Conservation (phyloP, 208 protist species). For the Crithidia expoeki region DNA sequence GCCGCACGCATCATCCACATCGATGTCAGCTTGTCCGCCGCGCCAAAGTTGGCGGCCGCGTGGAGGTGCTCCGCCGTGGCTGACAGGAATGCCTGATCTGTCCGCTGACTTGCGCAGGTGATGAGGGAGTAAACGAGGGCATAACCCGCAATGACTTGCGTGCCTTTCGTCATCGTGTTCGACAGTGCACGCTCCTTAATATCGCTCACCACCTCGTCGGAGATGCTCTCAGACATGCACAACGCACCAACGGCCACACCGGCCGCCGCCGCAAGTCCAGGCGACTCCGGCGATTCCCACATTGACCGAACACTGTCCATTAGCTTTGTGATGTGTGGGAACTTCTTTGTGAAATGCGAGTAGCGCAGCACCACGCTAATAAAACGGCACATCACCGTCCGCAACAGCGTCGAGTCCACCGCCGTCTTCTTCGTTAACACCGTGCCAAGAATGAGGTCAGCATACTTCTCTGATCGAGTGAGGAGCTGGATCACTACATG, state of each 20-base stretch:
- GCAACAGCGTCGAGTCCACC: conserved; percentile 77
- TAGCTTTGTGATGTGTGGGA: conserved; percentile 80
- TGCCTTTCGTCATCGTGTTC: conserved; percentile 62
- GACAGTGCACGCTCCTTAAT: conserved; percentile 79
- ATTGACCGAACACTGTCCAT: conserved; percentile 70
- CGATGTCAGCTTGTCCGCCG: conserved; percentile 73
- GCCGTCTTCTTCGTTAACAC: conserved; percentile 84
- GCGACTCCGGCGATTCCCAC: conserved; percentile 76
- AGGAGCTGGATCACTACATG: conserved; percentile 83
- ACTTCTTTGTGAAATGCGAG: conserved; percentile 69
- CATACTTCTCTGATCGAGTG: conserved; percentile 78
- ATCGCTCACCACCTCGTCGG: conserved; percentile 61
- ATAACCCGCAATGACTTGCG: conserved; percentile 71
- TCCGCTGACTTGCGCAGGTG: conserved; percentile 55
- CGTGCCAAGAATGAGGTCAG: conserved; percentile 87
- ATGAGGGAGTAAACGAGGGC: conserved; percentile 78
- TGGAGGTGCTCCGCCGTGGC: conserved; percentile 63
- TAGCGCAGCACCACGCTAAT: conserved; percentile 89
- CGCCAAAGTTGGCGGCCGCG: conserved; percentile 58
- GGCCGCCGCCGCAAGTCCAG: conserved; percentile 62
- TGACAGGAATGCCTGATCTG: conserved; percentile 64
- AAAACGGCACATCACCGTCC: conserved; percentile 91
- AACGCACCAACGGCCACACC: conserved; percentile 84
- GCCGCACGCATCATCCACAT: conserved; percentile 86
- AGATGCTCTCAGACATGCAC: conserved; percentile 80